phyloP scores from a whole-genome alignment of 176 grass and related monocot species.

The Echinochloa phyllopogon region DNA sequence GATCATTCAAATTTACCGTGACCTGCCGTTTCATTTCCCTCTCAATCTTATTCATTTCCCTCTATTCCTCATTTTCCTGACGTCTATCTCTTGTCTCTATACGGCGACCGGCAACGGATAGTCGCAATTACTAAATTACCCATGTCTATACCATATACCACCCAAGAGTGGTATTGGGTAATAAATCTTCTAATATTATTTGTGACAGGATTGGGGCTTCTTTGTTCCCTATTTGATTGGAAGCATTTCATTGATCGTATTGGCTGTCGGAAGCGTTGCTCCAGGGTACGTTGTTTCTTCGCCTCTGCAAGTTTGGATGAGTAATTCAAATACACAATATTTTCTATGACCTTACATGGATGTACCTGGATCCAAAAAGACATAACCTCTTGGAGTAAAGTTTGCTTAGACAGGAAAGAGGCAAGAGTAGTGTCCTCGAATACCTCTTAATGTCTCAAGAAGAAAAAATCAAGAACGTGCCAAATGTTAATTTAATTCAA shows the following conservation, averaged over 20 bases:
- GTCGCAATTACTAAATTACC: too few species aligned
- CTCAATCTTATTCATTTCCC: too few species aligned
- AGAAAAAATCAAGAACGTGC: not conserved
- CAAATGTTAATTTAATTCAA: not conserved
- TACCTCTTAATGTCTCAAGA: not conserved
- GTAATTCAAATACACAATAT: not conserved
- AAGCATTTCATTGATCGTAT: conserved; percentile 86
- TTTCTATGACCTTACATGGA: not conserved
- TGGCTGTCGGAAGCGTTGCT: conserved; percentile 80
- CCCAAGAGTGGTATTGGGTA: too few species aligned
- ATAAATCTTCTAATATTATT: not conserved
- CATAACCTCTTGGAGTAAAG: not conserved
- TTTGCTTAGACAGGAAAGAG: not conserved
- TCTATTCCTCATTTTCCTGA: too few species aligned
- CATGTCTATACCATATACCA: too few species aligned
- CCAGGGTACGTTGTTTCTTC: conserved; percentile 73
- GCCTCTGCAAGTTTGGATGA: not conserved
- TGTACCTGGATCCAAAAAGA: not conserved
- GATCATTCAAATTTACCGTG: too few species aligned
- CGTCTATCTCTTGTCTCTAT: too few species aligned
- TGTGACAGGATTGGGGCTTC: conserved; percentile 90
- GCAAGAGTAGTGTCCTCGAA: not conserved
- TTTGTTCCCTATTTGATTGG: conserved; percentile 93
- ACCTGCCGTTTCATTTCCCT: too few species aligned
- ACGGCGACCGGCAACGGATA: too few species aligned